Conservation (phyloP, 805 yeast genomes). For the Maudiozyma bulderi region DNA sequence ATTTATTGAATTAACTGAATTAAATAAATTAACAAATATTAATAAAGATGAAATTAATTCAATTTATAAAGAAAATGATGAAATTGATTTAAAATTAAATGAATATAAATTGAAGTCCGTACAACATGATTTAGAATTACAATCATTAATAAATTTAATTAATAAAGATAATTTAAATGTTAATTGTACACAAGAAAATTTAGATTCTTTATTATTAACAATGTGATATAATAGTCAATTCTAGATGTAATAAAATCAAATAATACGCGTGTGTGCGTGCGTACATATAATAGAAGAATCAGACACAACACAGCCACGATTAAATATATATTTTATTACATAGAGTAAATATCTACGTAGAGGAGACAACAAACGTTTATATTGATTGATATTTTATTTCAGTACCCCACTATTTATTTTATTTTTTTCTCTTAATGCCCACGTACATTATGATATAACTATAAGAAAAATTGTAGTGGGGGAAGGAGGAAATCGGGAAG, state of each 20-base stretch:
- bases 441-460: not conserved
- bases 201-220: constrained; percentile 18
- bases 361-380: not conserved
- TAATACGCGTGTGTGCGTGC: not conserved
- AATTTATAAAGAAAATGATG: not conserved
- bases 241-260: no score
- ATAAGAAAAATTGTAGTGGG: not conserved
- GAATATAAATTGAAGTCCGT: constrained; percentile 5
- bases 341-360: not conserved
- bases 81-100: not conserved
- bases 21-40: not conserved
- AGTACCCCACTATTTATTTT: not conserved
- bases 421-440: not conserved
- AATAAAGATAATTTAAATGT: constrained; percentile 28
- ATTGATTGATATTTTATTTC: not conserved
- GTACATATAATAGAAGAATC: no score
- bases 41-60: not conserved
- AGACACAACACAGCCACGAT: not conserved
- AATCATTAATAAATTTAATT: constrained; percentile 19
- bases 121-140: constrained; percentile 20
- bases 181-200: constrained; percentile 29
- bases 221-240: not conserved
- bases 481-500: no score
- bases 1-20: not conserved
- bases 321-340: not conserved